Base-by-base conservation (phyloP, 495 filamentous ascomycete species). In the Xylaria grammica region DNA sequence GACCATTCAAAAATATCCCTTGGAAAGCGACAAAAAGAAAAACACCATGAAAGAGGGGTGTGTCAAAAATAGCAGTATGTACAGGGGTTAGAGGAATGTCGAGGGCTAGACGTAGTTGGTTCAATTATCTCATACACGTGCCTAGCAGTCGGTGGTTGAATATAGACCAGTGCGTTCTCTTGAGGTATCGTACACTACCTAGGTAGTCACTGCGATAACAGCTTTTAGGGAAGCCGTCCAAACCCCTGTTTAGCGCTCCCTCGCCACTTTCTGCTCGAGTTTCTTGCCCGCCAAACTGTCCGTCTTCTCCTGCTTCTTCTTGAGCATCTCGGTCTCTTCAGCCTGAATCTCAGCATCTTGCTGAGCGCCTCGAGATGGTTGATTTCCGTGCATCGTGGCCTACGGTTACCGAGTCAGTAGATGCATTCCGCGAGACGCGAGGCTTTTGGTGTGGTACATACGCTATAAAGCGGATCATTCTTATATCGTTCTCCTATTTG, bases 341-440 rank as follows among this genome's bases (percentile, higher is more conserved):
- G 78, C 80, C 73, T 90, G 78, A 19, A 94, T 71, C 72, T 91
- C 81, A 9, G 84, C 86, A 72, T 94, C 91, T 51, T 90, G 86
- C 77, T 89, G 78, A 9, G 90, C 91, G 2, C 91, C 90, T 66
- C 79, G 84, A 9, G 86, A 90, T 9, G 91, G 91, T 69, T 87
- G 74, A 65, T 92, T 89, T 8, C 91, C 90, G 65, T 93, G 88
- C 64, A 83, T 71, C 29, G 79, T 84, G n/a, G 90, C 90, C 89
- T 93, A 42, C 20, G 1, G 42, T 11, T 26, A 40, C 32, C 24
- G 26, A 60, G 17, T 67, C 66, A 53, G 38, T 15, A 26, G 19
- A 40, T 11, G 7, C 5, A 50, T 46, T 19, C 3, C 42, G 27
- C 4, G 0, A 6, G 0, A 13, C 26, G 13, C 4, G 27, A n/a